Evolutionary conservation across 176 grass and related monocot genomes (phyloP).

Genomic region (Oryza coarctata): DNA sequence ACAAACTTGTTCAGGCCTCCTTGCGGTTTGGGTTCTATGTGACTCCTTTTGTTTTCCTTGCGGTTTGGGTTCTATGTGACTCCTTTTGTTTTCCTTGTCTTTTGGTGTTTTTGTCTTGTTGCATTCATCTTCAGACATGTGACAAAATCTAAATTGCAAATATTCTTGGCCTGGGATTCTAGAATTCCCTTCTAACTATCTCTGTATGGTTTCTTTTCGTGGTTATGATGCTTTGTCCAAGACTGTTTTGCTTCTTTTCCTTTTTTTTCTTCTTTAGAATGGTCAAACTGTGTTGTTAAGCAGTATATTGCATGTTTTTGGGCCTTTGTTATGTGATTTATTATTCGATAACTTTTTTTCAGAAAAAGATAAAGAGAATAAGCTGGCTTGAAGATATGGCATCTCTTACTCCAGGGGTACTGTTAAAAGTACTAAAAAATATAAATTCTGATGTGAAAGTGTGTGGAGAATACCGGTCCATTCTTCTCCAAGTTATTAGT

Average conservation of each 20-base stretch:
- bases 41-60: slow-evolving; percentile 16
- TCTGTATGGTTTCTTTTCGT: slow-evolving; percentile 11
- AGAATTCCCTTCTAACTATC: slow-evolving; percentile 10
- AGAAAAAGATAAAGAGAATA: slow-evolving; percentile 5
- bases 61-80: not conserved
- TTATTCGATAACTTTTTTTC: not conserved
- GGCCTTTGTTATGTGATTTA: not conserved
- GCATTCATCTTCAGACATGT: slow-evolving; percentile 14
- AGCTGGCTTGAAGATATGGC: slow-evolving; percentile 65
- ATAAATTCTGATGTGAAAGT: slow-evolving; percentile 92
- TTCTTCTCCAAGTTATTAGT: slow-evolving; percentile 99
- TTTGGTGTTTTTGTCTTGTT: slow-evolving; percentile 14
- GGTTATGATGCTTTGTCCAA: not conserved
- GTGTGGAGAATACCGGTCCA: slow-evolving; percentile 86
- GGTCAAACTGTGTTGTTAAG: not conserved
- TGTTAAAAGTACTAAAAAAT: slow-evolving; percentile 93
- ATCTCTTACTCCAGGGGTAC: slow-evolving; percentile 92
- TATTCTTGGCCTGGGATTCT: not conserved
- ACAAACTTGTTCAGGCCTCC: not conserved
- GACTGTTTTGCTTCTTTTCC: not conserved
- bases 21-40: not conserved
- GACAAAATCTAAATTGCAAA: slow-evolving; percentile 27
- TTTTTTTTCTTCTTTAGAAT: not conserved
- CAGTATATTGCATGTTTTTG: slow-evolving; percentile 1
- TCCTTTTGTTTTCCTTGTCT: slow-evolving; percentile 6